phyloP scores from a whole-genome alignment of 257 asterid species.

The Salvia splendens region DNA sequence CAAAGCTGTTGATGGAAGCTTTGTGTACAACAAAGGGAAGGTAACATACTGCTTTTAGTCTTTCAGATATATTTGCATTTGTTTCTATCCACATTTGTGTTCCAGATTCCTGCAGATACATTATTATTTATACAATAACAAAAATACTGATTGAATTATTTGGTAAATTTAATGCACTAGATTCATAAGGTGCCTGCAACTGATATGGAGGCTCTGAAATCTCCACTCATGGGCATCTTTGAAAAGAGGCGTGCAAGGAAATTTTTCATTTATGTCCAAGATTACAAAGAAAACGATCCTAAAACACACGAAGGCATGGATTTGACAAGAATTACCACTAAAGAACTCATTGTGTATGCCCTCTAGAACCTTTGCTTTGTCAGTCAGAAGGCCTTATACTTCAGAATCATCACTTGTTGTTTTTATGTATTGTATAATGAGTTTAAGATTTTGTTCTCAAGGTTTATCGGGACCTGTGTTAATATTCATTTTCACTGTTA shows the following conservation, averaged over 20 bases:
- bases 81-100: constrained; percentile 1
- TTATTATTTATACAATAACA: neutral
- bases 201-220: constrained; percentile 95
- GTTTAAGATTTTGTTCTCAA: constrained; percentile 3
- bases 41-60: constrained; percentile 36
- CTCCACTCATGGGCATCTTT: constrained; percentile 96
- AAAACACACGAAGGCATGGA: constrained; percentile 95
- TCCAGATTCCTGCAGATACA: neutral
- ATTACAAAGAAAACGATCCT: constrained; percentile 77
- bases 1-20: constrained; percentile 98
- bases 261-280: constrained; percentile 89
- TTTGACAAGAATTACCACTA: constrained; percentile 75
- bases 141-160: constrained; percentile 9
- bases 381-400: neutral
- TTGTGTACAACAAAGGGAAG: constrained; percentile 86
- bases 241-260: constrained; percentile 97
- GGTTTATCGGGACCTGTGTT: constrained; percentile 12
- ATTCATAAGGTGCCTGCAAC: constrained; percentile 93
- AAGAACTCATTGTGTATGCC: constrained; percentile 80
- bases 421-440: constrained; percentile 5
- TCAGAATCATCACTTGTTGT: neutral
- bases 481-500: neutral
- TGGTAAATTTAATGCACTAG: constrained; percentile 43
- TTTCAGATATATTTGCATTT: neutral
- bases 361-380: constrained; percentile 25